Percentiles rank a stretch among this genome's conserved stretches.
Evolutionary conservation across 2,329 filamentous ascomycete genomes (phyloP).

Genomic region (Diaporthe citrichinensis): DNA sequence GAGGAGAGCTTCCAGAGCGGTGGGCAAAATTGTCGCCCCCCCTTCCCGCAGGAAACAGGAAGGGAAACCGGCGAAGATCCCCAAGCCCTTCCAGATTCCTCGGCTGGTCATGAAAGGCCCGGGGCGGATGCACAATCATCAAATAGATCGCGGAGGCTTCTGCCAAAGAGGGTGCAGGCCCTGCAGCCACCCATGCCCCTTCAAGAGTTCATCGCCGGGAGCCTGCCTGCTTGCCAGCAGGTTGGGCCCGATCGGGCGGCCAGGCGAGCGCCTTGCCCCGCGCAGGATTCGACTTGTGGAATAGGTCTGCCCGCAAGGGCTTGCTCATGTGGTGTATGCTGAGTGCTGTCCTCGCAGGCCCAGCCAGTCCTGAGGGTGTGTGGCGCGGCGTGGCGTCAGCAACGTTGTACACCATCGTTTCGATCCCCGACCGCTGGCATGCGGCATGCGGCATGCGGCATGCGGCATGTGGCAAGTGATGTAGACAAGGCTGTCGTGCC

Average conservation of each 20-base stretch:
- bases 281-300: slow-evolving; percentile 16
- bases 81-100: slow-evolving; percentile 25
- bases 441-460: slow-evolving; percentile 9
- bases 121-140: slow-evolving; percentile 9
- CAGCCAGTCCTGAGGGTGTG: not conserved
- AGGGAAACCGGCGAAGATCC: not conserved
- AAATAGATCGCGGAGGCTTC: slow-evolving; percentile 19
- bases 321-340: slow-evolving; percentile 15
- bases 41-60: not conserved
- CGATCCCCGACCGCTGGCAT: slow-evolving; percentile 5
- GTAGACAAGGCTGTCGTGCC: slow-evolving; percentile 19
- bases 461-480: slow-evolving; percentile 5
- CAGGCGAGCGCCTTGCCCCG: not conserved
- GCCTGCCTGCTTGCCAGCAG: slow-evolving; percentile 19
- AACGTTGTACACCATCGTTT: slow-evolving; percentile 19
- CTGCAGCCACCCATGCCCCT: not conserved
- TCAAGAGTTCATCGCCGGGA: slow-evolving; percentile 20
- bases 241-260: slow-evolving; percentile 14
- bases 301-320: not conserved
- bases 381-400: slow-evolving; percentile 19
- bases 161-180: slow-evolving; percentile 11
- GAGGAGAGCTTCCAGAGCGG: not conserved
- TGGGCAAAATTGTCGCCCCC: not conserved
- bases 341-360: not conserved
- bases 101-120: slow-evolving; percentile 1